These are phyloP conservation scores for Scheffersomyces titani DNA, from an alignment of 1,139 yeast genomes.

Conservation along the genomic window DNA sequence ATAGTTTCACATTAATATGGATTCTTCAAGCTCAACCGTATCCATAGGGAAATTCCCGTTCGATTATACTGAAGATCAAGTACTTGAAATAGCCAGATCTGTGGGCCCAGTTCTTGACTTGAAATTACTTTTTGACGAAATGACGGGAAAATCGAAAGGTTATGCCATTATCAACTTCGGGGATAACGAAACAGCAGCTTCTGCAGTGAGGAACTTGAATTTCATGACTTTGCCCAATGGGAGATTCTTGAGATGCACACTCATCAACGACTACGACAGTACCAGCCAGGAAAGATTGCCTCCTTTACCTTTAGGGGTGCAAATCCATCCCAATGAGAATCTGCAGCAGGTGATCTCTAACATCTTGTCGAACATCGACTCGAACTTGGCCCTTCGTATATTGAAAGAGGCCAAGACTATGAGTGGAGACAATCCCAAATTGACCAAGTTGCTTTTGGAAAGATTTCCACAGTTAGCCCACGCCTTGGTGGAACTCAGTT, in stretches of 20 bases:
- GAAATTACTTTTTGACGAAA: slow-evolving; percentile 79
- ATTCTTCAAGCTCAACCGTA: slow-evolving; percentile 11
- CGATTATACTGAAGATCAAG: slow-evolving; percentile 76
- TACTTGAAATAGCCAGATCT: slow-evolving; percentile 70
- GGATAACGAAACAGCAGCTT: slow-evolving; percentile 78
- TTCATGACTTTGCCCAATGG: slow-evolving; percentile 77
- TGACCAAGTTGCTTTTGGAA: slow-evolving; percentile 63
- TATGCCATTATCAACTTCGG: slow-evolving; percentile 84
- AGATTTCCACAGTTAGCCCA: slow-evolving; percentile 79
- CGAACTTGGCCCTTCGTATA: slow-evolving; percentile 53
- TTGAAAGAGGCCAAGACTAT: slow-evolving; percentile 65
- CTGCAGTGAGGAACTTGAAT: slow-evolving; percentile 87
- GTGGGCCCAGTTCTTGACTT: slow-evolving; percentile 86
- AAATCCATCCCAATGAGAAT: slow-evolving; percentile 53
- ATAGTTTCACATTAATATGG: neutral
- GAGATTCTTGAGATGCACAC: slow-evolving; percentile 66
- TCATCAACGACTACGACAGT: slow-evolving; percentile 46
- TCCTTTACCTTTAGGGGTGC: slow-evolving; percentile 50
- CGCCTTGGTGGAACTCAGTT: slow-evolving; percentile 76
- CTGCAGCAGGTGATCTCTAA: slow-evolving; percentile 64
- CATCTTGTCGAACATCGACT: slow-evolving; percentile 59
- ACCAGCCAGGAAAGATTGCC: slow-evolving; percentile 27
- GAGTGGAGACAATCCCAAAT: slow-evolving; percentile 60
- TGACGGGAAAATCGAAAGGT: slow-evolving; percentile 90
- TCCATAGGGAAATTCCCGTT: slow-evolving; percentile 19